Evolutionary conservation across 176 grass and related monocot genomes (phyloP), one percentile per base, ranked within the genome.

Genomic region (Thinopyrum elongatum): DNA sequence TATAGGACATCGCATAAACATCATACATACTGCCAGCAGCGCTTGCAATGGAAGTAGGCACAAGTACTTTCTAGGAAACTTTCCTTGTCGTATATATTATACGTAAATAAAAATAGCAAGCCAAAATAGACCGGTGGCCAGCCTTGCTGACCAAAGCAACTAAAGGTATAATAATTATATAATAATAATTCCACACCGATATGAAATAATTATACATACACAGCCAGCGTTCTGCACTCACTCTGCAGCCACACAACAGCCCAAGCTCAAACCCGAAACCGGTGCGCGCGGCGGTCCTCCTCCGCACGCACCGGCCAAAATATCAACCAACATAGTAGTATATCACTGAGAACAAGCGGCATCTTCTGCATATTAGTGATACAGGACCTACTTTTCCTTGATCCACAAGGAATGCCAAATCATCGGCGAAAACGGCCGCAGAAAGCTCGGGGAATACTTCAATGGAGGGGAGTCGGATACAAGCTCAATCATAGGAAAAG

Each of bases 201-300:
- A 65, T 63, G 35, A 77, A 76, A 61, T 76, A 76, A 55, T 76
- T 70, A 70, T 78, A 77, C 33, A 59, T 84, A 78, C 73, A 88
- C 72, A 68, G 22, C 70, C 68, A 77, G 67, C 12, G 78, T 77
- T 82, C 16, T 22, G 33, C 58, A 27, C 14, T 86, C 58, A 27
- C 14, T 86, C 27, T 22, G 33, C 58, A 27, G 14, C 64, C 22
- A 89, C 44, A 81, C 49, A 82, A 69, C 29, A 69, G 63, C 36
- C 23, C n/a, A 70, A 69, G 47, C 61, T 70, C 49, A 53, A 2
- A 53, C 49, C 16, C 49, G 49, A 81, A 81, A 60, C 47, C 35
- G 16, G 33, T 7, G 49, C 49, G 35, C 2, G 49, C 49, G 35
- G 5, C 60, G 3, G 57, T 28, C 63, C 27, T 42, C 35, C 23